Evolutionary conservation across 2,329 filamentous ascomycete species (phyloP).

Genomic region (Pestalotiopsis sp.): DNA sequence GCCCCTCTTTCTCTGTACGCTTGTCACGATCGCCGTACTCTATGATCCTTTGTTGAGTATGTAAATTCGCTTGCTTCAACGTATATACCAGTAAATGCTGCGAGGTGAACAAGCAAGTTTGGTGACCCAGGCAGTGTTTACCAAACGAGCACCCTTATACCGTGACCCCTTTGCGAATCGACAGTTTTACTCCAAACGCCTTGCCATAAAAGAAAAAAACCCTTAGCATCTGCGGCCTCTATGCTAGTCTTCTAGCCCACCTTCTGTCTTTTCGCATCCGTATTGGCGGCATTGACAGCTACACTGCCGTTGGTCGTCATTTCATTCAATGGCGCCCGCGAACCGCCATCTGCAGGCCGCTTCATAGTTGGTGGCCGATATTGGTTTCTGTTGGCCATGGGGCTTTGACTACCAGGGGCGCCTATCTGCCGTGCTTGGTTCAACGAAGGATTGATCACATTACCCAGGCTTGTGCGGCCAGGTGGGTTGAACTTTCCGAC

Average conservation of each 20-base stretch:
- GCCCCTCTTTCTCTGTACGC: too few relatives aligned
- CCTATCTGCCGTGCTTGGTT: constrained; percentile 61
- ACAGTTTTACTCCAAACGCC: constrained; percentile 2
- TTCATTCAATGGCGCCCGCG: constrained; percentile 50
- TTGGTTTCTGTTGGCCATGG: constrained; percentile 57
- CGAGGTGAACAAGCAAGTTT: neutral
- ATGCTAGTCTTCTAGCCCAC: constrained; percentile 29
- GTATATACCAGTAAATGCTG: neutral
- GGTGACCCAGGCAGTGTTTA: neutral
- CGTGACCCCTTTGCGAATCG: neutral
- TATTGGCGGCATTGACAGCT: constrained; percentile 23
- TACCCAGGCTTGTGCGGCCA: constrained; percentile 33
- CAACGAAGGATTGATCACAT: constrained; percentile 53
- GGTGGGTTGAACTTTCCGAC: constrained; percentile 17
- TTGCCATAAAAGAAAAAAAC: constrained; percentile 1
- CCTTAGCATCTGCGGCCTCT: too few relatives aligned
- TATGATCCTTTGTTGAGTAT: neutral
- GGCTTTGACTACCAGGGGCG: constrained; percentile 56
- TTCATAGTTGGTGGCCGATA: constrained; percentile 64
- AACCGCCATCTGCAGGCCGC: constrained; percentile 38
- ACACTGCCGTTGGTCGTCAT: constrained; percentile 45
- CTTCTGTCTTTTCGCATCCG: constrained; percentile 57
- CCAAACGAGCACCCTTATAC: neutral
- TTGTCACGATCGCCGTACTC: too few relatives aligned
- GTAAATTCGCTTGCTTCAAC: neutral